Evolutionary conservation across 352 stramenopile species (phyloP), one percentile per base, ranked within the genome.

Genomic region (Pythium volutum): DNA sequence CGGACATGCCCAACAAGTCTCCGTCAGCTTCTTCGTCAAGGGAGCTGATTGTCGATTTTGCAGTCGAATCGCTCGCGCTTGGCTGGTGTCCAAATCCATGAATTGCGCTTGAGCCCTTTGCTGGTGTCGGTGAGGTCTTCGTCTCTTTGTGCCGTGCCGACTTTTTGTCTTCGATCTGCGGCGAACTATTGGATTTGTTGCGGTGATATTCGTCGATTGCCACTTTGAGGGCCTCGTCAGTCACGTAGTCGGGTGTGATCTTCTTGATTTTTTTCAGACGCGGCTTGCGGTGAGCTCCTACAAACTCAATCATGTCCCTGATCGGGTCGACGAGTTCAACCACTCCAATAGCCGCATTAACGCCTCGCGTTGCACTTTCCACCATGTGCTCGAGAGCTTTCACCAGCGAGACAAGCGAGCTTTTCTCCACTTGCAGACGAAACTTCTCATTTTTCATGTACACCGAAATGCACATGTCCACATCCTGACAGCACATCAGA

Each of bases 391-490:
- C 77, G 41, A 90, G 62, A 12, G 84, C 84, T 70, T 89, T 89
- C 0, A 73, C 71, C 6, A 94, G 66, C 5, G 79, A 88, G 48
- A 87, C 62, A 18, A 94, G 62, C 1, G 81, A 90, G 53, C 85
- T 90, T 43, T 94, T 94, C 36, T 81, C 69, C 52, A 92, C 84
- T 65, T 94, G 82, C 11, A 94, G 70, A 2, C 82, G 79, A 45
- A 89, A 91, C 53, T 91, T 92, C 54, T 94, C 84, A 56, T 94
- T 94, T 66, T 92, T 92, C 81, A 91, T 91, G 53, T 78, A 90
- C 6, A 74, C 73, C 3, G 82, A 92, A 25, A 92, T 79, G 53
- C 87, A 78, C 8, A 87, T 69, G 31, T 90, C 79, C 38, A 92
- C 75, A 54, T 94, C 81, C 84, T 94, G 46, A 18, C 38, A 33